Percentiles rank a stretch among this genome's conserved stretches.
phyloP scores from a whole-genome alignment of 2,329 filamentous ascomycete species.

The Aspergillus sp. region DNA sequence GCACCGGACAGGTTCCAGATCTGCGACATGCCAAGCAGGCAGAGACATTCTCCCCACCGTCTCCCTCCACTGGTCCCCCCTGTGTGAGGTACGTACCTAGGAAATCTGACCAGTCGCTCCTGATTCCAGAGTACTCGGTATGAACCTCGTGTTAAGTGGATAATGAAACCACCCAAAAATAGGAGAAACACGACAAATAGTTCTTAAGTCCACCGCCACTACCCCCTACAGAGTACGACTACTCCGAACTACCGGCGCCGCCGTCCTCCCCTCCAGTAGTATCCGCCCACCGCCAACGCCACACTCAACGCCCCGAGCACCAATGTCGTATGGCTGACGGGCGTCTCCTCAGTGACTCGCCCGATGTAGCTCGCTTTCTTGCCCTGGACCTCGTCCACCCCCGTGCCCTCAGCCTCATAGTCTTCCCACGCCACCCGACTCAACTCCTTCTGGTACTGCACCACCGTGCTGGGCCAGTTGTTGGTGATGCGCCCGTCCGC shows the following conservation, averaged over 20 bases:
- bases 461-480: conserved; percentile 55
- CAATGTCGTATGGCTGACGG: conserved; percentile 29
- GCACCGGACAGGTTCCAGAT: too few species aligned
- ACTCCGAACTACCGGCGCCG: background rate
- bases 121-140: too few species aligned
- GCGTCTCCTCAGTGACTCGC: conserved; percentile 37
- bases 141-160: too few species aligned
- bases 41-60: too few species aligned
- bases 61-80: too few species aligned
- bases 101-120: too few species aligned
- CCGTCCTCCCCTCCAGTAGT: background rate
- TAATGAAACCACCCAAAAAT: too few species aligned
- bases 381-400: conserved; percentile 18
- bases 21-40: too few species aligned
- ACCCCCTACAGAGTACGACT: too few species aligned
- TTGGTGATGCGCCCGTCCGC: conserved; percentile 55
- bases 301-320: conserved; percentile 73
- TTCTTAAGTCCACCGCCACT: too few species aligned
- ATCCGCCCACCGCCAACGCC: conserved; percentile 54
- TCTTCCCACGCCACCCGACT: conserved; percentile 31
- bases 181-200: too few species aligned
- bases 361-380: conserved; percentile 26
- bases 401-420: conserved; percentile 28
- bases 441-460: conserved; percentile 53
- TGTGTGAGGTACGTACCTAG: too few species aligned